phyloP scores from a whole-genome alignment of 495 filamentous ascomycete genomes.

The Lophiotrema nucula region DNA sequence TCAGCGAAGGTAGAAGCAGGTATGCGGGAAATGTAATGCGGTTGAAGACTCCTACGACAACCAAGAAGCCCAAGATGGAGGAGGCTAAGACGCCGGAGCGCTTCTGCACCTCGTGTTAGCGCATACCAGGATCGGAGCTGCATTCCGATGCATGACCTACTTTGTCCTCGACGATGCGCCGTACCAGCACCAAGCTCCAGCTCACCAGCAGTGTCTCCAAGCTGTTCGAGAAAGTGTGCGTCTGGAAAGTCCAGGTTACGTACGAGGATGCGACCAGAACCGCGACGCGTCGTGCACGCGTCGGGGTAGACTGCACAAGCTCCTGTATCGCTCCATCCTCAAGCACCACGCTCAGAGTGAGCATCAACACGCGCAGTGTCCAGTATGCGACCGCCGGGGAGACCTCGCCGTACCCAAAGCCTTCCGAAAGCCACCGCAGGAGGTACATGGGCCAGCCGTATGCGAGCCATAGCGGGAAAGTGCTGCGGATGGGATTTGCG shows the following conservation, averaged over 20 bases:
- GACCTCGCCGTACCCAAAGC: conserved; percentile 50
- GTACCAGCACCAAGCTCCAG: conserved; percentile 88
- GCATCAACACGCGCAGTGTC: conserved; percentile 82
- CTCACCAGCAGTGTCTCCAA: conserved; percentile 88
- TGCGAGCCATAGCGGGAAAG: conserved; percentile 92
- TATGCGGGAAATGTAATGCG: conserved; percentile 96
- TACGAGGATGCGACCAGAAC: conserved; percentile 90
- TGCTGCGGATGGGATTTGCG: conserved; percentile 80
- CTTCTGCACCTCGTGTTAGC: conserved; percentile 49
- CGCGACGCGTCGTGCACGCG: conserved; percentile 67
- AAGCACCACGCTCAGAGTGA: conserved; percentile 87
- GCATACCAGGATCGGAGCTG: conserved; percentile 4
- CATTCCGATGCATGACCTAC: conserved; percentile 47
- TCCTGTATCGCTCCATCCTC: conserved; percentile 98
- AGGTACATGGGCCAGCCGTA: conserved; percentile 92
- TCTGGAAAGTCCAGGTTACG: conserved; percentile 98
- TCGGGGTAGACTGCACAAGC: conserved; percentile 69
- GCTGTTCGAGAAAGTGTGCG: conserved; percentile 97
- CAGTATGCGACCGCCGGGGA: conserved; percentile 81
- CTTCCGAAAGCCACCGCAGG: conserved; percentile 79
- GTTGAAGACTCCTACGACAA: conserved; percentile 87
- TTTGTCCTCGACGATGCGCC: conserved; percentile 73
- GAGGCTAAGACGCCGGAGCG: conserved; percentile 72
- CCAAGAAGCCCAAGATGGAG: conserved; percentile 71
- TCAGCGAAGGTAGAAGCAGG: conserved; percentile 73